These are phyloP conservation scores for Bombardia bombarda DNA, from an alignment of 495 filamentous ascomycete species.

Conservation along the genomic window DNA sequence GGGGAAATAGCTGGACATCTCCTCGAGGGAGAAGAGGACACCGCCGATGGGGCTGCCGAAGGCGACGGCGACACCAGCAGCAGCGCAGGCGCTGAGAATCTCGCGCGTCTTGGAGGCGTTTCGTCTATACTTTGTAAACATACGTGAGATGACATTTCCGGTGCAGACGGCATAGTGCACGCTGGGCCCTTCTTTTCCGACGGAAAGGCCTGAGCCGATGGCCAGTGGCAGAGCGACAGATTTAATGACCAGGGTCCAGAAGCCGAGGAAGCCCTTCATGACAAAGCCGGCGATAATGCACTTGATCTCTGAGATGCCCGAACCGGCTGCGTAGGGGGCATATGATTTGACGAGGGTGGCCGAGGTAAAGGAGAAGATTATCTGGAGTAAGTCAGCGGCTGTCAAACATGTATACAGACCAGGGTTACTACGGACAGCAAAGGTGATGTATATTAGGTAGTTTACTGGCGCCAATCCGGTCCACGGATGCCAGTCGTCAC, in stretches of 20 bases:
- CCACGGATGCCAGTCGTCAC: constrained; percentile 86
- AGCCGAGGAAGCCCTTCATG: constrained; percentile 96
- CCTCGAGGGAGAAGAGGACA: constrained; percentile 93
- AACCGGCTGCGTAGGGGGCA: constrained; percentile 93
- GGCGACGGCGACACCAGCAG: constrained; percentile 90
- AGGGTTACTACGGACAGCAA: constrained; percentile 55
- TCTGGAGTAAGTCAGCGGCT: constrained; percentile 35
- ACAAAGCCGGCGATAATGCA: constrained; percentile 99
- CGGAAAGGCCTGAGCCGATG: constrained; percentile 89
- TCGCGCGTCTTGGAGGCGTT: constrained; percentile 95
- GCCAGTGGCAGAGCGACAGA: constrained; percentile 84
- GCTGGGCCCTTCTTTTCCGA: constrained; percentile 96
- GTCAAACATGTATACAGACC: not conserved
- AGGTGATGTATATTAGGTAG: constrained; percentile 82
- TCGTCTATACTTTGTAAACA: constrained; percentile 87
- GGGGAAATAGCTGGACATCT: constrained; percentile 98
- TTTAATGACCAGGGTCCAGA: constrained; percentile 90
- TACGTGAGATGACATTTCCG: constrained; percentile 88
- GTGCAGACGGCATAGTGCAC: constrained; percentile 98
- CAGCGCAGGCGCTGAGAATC: constrained; percentile 88
- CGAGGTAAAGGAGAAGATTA: constrained; percentile 72
- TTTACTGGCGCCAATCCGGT: constrained; percentile 70
- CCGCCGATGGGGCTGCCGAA: constrained; percentile 97
- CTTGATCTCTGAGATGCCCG: constrained; percentile 98
- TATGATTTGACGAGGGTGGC: constrained; percentile 86